Evolutionary conservation across 257 asterid genomes (phyloP), one percentile per base, ranked within the genome.

Genomic region (Forsythia suspensa): DNA sequence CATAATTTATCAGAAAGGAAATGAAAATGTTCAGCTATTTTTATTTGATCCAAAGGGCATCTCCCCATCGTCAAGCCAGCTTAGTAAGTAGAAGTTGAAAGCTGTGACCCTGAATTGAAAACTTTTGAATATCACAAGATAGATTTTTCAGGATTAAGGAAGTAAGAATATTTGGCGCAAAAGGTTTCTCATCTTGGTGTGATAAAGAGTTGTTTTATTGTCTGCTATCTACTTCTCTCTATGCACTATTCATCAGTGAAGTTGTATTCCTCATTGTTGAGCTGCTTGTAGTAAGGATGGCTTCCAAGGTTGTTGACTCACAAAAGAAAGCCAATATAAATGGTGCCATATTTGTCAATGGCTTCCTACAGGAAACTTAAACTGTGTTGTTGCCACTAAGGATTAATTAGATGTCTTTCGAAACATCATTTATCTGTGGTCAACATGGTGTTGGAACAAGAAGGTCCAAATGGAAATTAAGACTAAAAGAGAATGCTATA

Each of bases 91-190:
- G 18, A 6, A 59, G 55, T 37, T 69, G 38, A 52, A 69, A 18
- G 77, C 75, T 42, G 12, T 79, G 42, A 67, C 36, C 63, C 81
- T 41, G 21, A 75, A 57, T 18, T 16, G 48, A 41, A 20, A 76
- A 63, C 67, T 69, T 44, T 40, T 75, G 71, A 37, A 10, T 48
- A 24, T 84, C 71, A 68, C 55, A 0, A 24, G 24, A 12, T 52
- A 68, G 38, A 15, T 75, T 36, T 41, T 46, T 36, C 38, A 24
- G 70, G 65, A 66, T 7, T 61, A 8, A 39, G 41, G 7, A 66
- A 73, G 34, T 46, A 18, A 18, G 38, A 55, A 55, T 41, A 9
- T 3, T 42, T 0, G 24, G 43, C 21, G 16, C 59, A 55, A 74
- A 68, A 69, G 38, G 43, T 12, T 37, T 74, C 42, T 75, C 61